Evolutionary conservation across 2,329 filamentous ascomycete genomes (phyloP).

Genomic region (Claviceps africana): DNA sequence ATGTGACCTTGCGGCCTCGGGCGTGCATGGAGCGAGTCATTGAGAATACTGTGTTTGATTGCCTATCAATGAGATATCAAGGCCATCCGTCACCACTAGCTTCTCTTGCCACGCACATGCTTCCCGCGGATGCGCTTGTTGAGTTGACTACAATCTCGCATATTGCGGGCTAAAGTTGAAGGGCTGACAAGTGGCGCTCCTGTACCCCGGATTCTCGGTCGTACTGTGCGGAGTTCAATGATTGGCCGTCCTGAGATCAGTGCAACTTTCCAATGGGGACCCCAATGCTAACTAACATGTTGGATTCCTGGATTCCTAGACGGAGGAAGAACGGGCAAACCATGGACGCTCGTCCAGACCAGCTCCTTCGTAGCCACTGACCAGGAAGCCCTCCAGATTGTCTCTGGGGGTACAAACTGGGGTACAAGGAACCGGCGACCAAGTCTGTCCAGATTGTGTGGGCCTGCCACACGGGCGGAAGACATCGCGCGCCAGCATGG

Average conservation of each 20-base stretch:
- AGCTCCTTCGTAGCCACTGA: background rate
- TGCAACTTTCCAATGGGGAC: background rate
- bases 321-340: background rate
- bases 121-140: background rate
- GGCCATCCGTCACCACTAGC: background rate
- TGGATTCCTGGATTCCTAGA: background rate
- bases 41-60: background rate
- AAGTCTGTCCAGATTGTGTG: background rate
- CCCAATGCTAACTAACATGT: background rate
- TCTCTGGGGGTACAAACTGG: too few relatives aligned
- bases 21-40: background rate
- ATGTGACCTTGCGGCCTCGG: background rate
- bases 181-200: background rate
- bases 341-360: background rate
- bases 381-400: background rate
- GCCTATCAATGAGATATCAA: background rate
- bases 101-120: background rate
- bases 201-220: slow-evolving; percentile 4
- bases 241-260: background rate
- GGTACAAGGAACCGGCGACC: background rate
- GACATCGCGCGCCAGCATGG: background rate
- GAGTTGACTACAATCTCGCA: background rate
- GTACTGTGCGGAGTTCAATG: background rate
- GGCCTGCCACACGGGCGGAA: background rate
- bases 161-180: background rate